Base-by-base conservation (phyloP, 768 basidiomycete genomes). In the Coprinopsis sp. region DNA sequence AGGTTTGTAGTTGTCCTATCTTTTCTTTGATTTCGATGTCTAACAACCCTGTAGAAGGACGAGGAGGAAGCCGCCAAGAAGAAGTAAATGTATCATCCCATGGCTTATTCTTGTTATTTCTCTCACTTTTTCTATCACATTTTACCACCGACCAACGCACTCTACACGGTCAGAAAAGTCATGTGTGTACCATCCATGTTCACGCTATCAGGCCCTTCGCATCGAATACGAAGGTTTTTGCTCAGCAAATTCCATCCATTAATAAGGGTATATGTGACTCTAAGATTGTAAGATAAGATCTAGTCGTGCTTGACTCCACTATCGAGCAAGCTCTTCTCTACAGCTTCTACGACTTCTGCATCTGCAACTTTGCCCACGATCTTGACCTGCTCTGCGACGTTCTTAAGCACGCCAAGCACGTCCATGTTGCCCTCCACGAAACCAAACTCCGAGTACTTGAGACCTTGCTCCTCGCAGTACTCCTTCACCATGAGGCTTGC, bases 1-100 rank as follows among this genome's bases (percentile, higher is more conserved):
- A 93, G 87, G 89, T 83, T 59, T 50, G 84, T 69, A 25, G 28
- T 47, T 29, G 14, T 29, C 31, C n/a, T n/a, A 27, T 30, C 14
- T 3, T 27, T 36, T 14, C 25, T 23, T 14, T 28, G 27, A 27
- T 40, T 22, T 44, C 59, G 61, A 3, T 65, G 56, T 29, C 28
- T 25, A 21, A 47, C 28, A 43, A 22, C 45, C 21, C 23, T 47
- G 49, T 60, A 90, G 88, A 88, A 85, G 64, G 89, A 88, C 57
- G 91, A 91, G 64, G 91, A 93, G 78, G 91, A 92, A 64, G 89
- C 87, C 48, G 80, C 77, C 64, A 91, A 92, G 78, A 91, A 91
- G 75, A 91, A 92, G 74, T 89, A 82, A 71, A 70, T 49, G 47
- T 54, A 51, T 52, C n/a, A n/a, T 57, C 46, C 50, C 49, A 44